A percentile compares a stretch with the other conserved stretches of the same genome.
These are phyloP conservation scores for Porcisia hertigi DNA, from an alignment of 208 protist genomes.

Conservation along the genomic window DNA sequence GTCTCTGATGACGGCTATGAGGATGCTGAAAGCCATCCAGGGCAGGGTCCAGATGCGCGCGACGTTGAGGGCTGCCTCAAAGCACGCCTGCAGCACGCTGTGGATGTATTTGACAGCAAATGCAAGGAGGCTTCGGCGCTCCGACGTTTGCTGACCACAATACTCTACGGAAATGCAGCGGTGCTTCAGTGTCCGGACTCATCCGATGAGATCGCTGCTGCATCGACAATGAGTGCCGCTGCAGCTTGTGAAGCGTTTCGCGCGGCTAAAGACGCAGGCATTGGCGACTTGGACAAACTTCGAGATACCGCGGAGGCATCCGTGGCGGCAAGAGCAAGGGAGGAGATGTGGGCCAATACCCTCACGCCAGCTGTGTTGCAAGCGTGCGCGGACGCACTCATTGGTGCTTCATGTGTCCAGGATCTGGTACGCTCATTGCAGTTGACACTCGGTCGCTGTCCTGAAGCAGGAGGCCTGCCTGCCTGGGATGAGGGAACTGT, in stretches of 20 bases:
- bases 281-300: not conserved
- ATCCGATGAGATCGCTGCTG: not conserved
- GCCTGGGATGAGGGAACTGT: not conserved
- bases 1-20: not conserved
- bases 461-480: not conserved
- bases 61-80: not conserved
- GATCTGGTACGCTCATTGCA: not conserved
- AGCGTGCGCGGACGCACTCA: not conserved
- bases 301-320: slow-evolving; percentile 1
- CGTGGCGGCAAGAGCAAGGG: not conserved
- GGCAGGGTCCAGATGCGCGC: not conserved
- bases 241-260: not conserved
- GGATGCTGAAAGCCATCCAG: not conserved
- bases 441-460: not conserved
- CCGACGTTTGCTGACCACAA: not conserved
- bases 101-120: not conserved
- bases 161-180: not conserved
- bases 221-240: not conserved
- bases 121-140: not conserved
- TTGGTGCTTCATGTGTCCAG: slow-evolving; percentile 1
- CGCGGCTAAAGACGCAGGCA: not conserved
- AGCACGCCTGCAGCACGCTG: slow-evolving; percentile 5
- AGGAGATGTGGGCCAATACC: not conserved
- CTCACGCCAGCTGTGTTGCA: slow-evolving; percentile 2
- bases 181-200: not conserved